phyloP scores from a whole-genome alignment of 2,329 filamentous ascomycete species.

The Colletotrichum limetticola region DNA sequence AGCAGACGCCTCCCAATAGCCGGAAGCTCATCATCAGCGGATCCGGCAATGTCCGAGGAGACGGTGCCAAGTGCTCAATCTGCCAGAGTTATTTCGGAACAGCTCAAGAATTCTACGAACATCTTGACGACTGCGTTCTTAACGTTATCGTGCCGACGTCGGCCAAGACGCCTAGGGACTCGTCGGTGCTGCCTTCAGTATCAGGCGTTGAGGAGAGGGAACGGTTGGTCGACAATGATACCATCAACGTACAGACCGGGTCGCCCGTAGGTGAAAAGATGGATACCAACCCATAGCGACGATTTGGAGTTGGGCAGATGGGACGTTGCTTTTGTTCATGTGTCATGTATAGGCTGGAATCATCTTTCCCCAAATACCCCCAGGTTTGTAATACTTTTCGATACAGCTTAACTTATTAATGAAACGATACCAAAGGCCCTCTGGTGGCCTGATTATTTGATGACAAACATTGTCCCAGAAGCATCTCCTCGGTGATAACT shows the following conservation, averaged over 20 bases:
- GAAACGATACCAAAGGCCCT: constrained; percentile 19
- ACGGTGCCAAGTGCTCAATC: constrained; percentile 89
- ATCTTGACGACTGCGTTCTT: constrained; percentile 78
- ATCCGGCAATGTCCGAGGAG: constrained; percentile 41
- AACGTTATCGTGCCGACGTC: constrained; percentile 64
- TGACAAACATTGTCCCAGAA: background rate
- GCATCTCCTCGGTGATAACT: background rate
- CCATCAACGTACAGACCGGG: constrained; percentile 1
- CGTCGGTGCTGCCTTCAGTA: constrained; percentile 17
- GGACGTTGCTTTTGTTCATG: background rate
- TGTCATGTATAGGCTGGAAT: constrained; percentile 18
- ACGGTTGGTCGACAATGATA: constrained; percentile 10
- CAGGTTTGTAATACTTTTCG: constrained; percentile 6
- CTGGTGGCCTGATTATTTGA: background rate
- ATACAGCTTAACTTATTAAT: constrained; percentile 20
- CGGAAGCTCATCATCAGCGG: constrained; percentile 72
- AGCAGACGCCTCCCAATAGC: constrained; percentile 92
- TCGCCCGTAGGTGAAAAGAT: constrained; percentile 31
- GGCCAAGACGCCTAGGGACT: constrained; percentile 27
- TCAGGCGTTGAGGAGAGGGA: constrained; percentile 24
- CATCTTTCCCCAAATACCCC: constrained; percentile 25
- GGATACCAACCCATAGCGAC: constrained; percentile 30
- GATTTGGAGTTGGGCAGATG: constrained; percentile 3
- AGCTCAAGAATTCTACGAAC: constrained; percentile 97
- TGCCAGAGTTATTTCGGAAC: constrained; percentile 83